Conservation (phyloP, 2,329 filamentous ascomycete species). For the Xylaria sp. region DNA sequence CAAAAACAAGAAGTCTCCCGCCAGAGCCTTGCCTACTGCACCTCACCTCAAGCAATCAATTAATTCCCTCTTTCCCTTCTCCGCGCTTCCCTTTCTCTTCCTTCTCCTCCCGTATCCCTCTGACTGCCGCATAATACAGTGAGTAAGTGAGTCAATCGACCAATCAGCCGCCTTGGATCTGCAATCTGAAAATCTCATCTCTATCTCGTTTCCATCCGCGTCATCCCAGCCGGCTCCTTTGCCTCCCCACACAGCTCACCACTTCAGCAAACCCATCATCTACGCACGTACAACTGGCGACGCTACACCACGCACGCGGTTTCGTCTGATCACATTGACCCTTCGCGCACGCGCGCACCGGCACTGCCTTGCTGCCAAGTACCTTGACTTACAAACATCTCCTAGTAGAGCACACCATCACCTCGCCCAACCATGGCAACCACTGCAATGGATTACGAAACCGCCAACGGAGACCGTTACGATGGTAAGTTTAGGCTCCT, state of each 20-base stretch:
- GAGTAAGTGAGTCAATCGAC: background rate
- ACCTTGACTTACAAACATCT: slow-evolving; percentile 38
- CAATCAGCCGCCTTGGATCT: background rate
- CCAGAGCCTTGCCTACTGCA: slow-evolving; percentile 25
- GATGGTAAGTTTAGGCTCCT: slow-evolving; percentile 63
- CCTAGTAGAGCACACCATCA: slow-evolving; percentile 13
- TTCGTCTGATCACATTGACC: slow-evolving; percentile 15
- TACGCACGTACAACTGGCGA: slow-evolving; percentile 16
- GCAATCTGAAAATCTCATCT: background rate
- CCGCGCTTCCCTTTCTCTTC: background rate
- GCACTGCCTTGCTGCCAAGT: slow-evolving; percentile 20
- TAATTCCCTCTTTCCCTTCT: slow-evolving; percentile 5
- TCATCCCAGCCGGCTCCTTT: background rate
- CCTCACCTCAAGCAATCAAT: background rate
- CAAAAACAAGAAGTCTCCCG: slow-evolving; percentile 16
- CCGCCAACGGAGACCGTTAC: slow-evolving; percentile 73
- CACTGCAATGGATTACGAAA: slow-evolving; percentile 77
- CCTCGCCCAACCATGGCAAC: slow-evolving; percentile 63
- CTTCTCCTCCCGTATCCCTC: background rate
- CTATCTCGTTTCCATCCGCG: background rate
- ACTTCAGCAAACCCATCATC: slow-evolving; percentile 15
- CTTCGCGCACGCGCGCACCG: slow-evolving; percentile 24
- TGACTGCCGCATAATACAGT: background rate
- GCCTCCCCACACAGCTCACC: slow-evolving; percentile 17
- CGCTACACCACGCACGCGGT: slow-evolving; percentile 21